Conservation (phyloP, 2,329 filamentous ascomycete species). For the Eurotiales sp. region DNA sequence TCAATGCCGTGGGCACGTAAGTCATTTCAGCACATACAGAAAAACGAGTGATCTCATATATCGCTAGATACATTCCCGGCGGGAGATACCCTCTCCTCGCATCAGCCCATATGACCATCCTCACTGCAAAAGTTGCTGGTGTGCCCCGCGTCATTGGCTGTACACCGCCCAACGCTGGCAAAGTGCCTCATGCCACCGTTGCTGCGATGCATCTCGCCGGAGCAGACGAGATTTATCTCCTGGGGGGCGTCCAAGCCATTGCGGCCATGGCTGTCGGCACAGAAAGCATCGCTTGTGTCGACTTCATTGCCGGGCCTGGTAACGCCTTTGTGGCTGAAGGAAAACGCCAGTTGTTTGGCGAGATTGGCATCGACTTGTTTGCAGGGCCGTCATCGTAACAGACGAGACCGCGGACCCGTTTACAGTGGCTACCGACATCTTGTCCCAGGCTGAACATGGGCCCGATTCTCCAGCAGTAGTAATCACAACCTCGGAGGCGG, state of each 20-base stretch:
- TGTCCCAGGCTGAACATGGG: conserved; percentile 52
- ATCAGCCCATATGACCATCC: conserved; percentile 54
- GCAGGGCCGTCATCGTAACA: conserved; percentile 53
- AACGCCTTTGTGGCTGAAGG: conserved; percentile 55
- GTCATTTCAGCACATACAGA: conserved; percentile 12
- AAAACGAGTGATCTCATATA: too few relatives aligned
- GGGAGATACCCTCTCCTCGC: conserved; percentile 53
- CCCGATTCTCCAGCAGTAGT: conserved; percentile 51
- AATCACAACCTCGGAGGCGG: conserved; percentile 44
- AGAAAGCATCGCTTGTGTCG: conserved; percentile 46
- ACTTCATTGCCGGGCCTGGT: conserved; percentile 53
- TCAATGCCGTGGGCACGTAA: conserved; percentile 44
- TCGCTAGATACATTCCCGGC: conserved; percentile 45
- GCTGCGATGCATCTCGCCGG: conserved; percentile 50
- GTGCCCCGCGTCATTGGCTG: conserved; percentile 49
- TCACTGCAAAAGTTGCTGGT: conserved; percentile 54
- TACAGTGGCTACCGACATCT: conserved; percentile 44
- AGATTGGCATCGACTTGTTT: conserved; percentile 53
- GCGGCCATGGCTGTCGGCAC: conserved; percentile 54
- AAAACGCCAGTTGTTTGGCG: conserved; percentile 52
- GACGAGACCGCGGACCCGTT: conserved; percentile 47
- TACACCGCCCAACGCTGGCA: conserved; percentile 50
- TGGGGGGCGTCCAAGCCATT: conserved; percentile 54
- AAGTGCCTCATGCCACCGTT: conserved; percentile 48
- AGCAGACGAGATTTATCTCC: conserved; percentile 50